Evolutionary conservation across 208 protist genomes (phyloP), one percentile per base, ranked within the genome.

Genomic region (Trichomonas gallinae): DNA sequence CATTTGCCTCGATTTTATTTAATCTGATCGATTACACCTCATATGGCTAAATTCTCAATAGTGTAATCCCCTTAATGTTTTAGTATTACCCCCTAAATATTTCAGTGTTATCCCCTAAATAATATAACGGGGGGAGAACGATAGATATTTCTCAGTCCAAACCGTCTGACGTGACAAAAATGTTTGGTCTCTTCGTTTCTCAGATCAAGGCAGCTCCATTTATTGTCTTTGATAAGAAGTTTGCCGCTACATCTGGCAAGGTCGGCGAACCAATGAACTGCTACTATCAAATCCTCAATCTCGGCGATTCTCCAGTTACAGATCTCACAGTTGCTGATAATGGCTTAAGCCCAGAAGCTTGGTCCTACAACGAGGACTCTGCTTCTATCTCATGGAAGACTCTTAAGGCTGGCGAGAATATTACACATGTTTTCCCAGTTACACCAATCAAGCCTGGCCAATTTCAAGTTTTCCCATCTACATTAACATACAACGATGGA

Each of bases 211-310:
- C 81, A 6, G 81, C 87, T 1, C 87, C 87, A 51, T 93, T 93
- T 44, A 93, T 93, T 15, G 44, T 93, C 9, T 93, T 93, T 31
- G 87, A 93, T 36, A 93, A 93, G 36, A 93, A 93, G 87, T 34
- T 93, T 11, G 11, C 34, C 11, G 8, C 11, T 3, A 13, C 0
- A 0, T 23, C 31, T 10, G 87, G 44, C 3, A 93, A 51, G 26
- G 44, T 93, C 38, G 36, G 36, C 31, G 87, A 93, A 10, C 87
- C 87, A 93, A 31, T 93, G 26, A 42, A 93, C 38, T 42, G 42
- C 44, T 38, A 48, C 0, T 93, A 93, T 38, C 15, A 23, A 8
- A 93, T 93, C 26, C 11, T 34, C 44, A 93, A 93, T 38, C 87
- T 51, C 10, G 87, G 87, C 26, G 87, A 93, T 93, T 11, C 87